Percentiles rank a stretch among this genome's conserved stretches.
phyloP scores from a whole-genome alignment of 306 rosid species.

The Castanospermum australe region DNA sequence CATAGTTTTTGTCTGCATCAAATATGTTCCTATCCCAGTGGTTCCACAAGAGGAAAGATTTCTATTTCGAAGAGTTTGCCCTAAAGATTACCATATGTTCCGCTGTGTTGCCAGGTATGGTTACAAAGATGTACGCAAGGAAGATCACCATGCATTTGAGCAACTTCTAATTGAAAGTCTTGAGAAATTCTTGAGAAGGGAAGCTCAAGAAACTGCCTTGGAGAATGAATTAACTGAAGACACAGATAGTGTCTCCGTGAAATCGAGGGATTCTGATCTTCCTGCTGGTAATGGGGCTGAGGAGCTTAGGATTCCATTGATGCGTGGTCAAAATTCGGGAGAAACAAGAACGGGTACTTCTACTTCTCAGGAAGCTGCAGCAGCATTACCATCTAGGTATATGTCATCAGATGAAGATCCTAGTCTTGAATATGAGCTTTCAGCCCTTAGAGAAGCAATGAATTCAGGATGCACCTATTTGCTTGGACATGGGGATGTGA shows the following conservation, averaged over 20 bases:
- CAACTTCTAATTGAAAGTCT: slow-evolving; percentile 88
- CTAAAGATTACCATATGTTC: slow-evolving; percentile 92
- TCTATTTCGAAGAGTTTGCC: slow-evolving; percentile 87
- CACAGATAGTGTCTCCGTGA: slow-evolving; percentile 42
- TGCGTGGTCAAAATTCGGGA: slow-evolving; percentile 44
- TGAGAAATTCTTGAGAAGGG: slow-evolving; percentile 82
- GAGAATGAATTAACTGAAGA: slow-evolving; percentile 53
- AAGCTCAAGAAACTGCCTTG: slow-evolving; percentile 77
- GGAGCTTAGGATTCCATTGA: slow-evolving; percentile 69
- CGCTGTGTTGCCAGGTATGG: slow-evolving; percentile 93
- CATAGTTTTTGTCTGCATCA: slow-evolving; percentile 85
- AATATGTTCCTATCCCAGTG: slow-evolving; percentile 89
- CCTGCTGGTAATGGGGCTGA: slow-evolving; percentile 39
- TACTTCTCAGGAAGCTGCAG: slow-evolving; percentile 39
- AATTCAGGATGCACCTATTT: slow-evolving; percentile 93
- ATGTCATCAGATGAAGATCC: slow-evolving; percentile 77
- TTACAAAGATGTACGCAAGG: slow-evolving; percentile 86
- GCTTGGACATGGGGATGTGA: slow-evolving; percentile 88
- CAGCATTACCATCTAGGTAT: slow-evolving; percentile 55
- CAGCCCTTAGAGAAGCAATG: slow-evolving; percentile 83
- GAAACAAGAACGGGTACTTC: slow-evolving; percentile 41
- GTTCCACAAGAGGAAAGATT: slow-evolving; percentile 97
- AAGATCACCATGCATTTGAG: slow-evolving; percentile 93
- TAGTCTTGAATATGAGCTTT: slow-evolving; percentile 81
- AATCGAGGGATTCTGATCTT: slow-evolving; percentile 42